Evolutionary conservation across 345 rosid species (phyloP).

Genomic region (Rhodomyrtus tomentosa): DNA sequence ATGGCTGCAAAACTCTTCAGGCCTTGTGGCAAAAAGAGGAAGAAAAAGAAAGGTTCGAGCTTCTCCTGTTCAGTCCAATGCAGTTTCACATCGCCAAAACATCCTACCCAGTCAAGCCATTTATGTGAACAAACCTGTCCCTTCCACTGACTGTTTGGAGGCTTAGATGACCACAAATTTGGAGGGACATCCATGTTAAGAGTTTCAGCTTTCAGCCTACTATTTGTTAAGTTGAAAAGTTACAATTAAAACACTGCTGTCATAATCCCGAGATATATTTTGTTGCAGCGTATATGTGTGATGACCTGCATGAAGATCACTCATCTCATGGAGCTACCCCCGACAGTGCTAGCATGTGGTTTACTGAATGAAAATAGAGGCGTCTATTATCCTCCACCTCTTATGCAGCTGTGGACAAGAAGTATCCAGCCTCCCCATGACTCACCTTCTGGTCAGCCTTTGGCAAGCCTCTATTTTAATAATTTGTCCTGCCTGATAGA

Average conservation of each 20-base stretch:
- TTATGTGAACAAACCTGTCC: neutral
- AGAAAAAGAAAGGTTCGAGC: conserved; percentile 47
- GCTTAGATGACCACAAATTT: neutral
- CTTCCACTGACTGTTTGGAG: neutral
- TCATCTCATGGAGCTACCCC: conserved; percentile 62
- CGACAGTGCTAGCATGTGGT: conserved; percentile 37
- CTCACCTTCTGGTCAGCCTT: conserved; percentile 46
- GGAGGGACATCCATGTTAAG: neutral
- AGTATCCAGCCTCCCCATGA: conserved; percentile 36
- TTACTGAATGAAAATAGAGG: conserved; percentile 15
- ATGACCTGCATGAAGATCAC: conserved; percentile 28
- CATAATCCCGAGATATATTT: neutral
- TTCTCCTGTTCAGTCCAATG: neutral
- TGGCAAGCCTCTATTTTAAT: conserved; percentile 1
- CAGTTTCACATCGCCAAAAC: neutral
- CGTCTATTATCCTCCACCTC: conserved; percentile 50
- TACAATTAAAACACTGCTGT: neutral
- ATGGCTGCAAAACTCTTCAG: conserved; percentile 66
- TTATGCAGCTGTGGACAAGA: conserved; percentile 54
- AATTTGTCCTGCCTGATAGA: conserved; percentile 1
- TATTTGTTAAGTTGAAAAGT: neutral
- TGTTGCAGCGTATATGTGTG: conserved; percentile 23
- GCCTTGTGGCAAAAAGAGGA: conserved; percentile 38
- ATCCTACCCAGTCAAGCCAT: neutral
- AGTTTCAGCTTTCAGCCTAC: neutral